Evolutionary conservation across 352 stramenopile species (phyloP), one percentile per base, ranked within the genome.

Genomic region (Globisporangium sylvaticum): DNA sequence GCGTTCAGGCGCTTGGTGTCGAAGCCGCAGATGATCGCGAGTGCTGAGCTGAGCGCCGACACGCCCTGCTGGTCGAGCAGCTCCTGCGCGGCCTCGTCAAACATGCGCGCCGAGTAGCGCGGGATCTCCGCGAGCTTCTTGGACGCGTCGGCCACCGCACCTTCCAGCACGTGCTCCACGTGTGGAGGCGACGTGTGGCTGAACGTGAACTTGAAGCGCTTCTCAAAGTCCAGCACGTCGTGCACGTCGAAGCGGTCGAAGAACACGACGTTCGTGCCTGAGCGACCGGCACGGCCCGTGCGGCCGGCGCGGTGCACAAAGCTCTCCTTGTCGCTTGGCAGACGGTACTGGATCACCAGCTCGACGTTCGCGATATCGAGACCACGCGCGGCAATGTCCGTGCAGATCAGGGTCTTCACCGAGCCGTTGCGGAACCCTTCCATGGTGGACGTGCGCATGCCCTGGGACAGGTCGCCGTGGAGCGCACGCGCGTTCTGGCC

Each of bases 381-480:
- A 20, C 91, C 91, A 69, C 91, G 85, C 3, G 90, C 90, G 22
- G 90, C 90, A 76, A 97, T 94, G 59, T 97, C 91, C 32, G 91
- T 97, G 67, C 89, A 96, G 55, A 97, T 87, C 3, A 97, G 72
- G 8, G 97, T 97, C 74, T 97, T 93, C 62, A 99, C 96, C 10
- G 88, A 74, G 64, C 96, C 96, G 31, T 85, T 90, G 57, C 96
- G 90, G 87, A 99, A 99, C 22, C 94, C 94, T 48, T 97, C 89
- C 75, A 99, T 95, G 24, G 97, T 99, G n/a, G 94, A 80, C 70
- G 98, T 97, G 64, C 97, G 75, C 75, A 91, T 88, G 27, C 82
- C 83, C 69, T 92, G 82, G 42, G 85, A 92, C 39, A 94, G 67
- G 64, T 94, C 84, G n/a, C 85, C 85, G 67, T 96, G 84, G 18